Evolutionary conservation across 2,329 filamentous ascomycete species (phyloP).

Genomic region (Sporothrix phasma): DNA sequence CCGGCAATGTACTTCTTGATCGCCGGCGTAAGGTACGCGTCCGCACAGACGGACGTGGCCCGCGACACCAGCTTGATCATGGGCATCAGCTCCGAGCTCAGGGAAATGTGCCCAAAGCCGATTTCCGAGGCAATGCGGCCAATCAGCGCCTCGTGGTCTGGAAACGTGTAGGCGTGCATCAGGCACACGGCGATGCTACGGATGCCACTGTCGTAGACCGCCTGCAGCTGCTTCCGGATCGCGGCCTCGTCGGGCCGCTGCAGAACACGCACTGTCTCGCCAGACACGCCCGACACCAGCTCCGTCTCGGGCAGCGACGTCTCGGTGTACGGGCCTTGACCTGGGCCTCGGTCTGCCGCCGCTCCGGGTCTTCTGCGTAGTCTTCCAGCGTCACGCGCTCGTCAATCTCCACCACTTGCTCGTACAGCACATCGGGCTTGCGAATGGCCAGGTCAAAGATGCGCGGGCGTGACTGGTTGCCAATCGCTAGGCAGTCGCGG

Average conservation of each 20-base stretch:
- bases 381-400: slow-evolving; percentile 87
- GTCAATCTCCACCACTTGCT: slow-evolving; percentile 76
- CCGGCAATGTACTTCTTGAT: slow-evolving; percentile 66
- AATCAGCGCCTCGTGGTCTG: slow-evolving; percentile 70
- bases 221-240: slow-evolving; percentile 52
- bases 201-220: slow-evolving; percentile 60
- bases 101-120: slow-evolving; percentile 72
- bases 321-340: slow-evolving; percentile 39
- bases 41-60: slow-evolving; percentile 67
- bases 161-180: slow-evolving; percentile 89
- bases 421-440: slow-evolving; percentile 80
- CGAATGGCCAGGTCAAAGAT: slow-evolving; percentile 86
- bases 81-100: slow-evolving; percentile 76
- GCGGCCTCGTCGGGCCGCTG: slow-evolving; percentile 46
- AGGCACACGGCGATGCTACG: slow-evolving; percentile 79
- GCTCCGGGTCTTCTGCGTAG: slow-evolving; percentile 75
- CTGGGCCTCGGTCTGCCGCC: slow-evolving; percentile 45
- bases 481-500: slow-evolving; percentile 77
- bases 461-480: slow-evolving; percentile 78
- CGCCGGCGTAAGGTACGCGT: slow-evolving; percentile 70
- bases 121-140: slow-evolving; percentile 68
- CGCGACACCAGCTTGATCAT: slow-evolving; percentile 77
- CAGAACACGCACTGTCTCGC: slow-evolving; percentile 64
- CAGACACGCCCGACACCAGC: slow-evolving; percentile 61
- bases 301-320: slow-evolving; percentile 35